Evolutionary conservation across 257 asterid species (phyloP), one percentile per base, ranked within the genome.

Genomic region (Nicotiana tabacum): DNA sequence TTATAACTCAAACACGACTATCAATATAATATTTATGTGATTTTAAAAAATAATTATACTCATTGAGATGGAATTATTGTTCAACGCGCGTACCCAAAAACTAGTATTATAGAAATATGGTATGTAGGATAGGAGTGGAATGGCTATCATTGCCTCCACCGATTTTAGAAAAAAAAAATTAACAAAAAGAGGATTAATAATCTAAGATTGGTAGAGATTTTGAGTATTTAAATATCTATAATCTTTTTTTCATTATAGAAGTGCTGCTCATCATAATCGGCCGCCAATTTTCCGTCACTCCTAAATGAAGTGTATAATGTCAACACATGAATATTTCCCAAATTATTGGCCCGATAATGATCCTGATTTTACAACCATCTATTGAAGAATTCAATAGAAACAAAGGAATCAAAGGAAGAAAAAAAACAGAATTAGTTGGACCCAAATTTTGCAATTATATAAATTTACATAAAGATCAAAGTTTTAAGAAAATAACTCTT

Each of bases 81-180:
- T 1, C 51, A 9, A 43, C 2, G 48, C 0, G 1, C 12, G 0
- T 9, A 43, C 3, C 0, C 3, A 0, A 6, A 43, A 0, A 43
- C 2, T 43, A 43, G 3, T 43, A 2, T 43, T 0, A 2, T 43
- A 43, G 51, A 43, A 43, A 43, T 9, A 43, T 43, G 10, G 1
- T 43, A 43, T 2, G 1, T 4, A 53, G 58, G 58, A 13, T 53
- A 13, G 58, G 58, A 53, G 18, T 1, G 6, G 18, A 53, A 13
- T 12, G 16, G 58, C 18, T 53, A 53, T 53, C 58, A 13, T 53
- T 53, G 58, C 58, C 6, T 11, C 18, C 18, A 53, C 58, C 18
- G 18, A 13, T 53, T 53, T 13, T 3, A 53, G 17, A 1, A 53
- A 53, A 1, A 53, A 13, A 51, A 1, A 53, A 13, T 4, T 53